Base-by-base conservation (phyloP, 768 basidiomycete genomes). In the Auricularia sp. region DNA sequence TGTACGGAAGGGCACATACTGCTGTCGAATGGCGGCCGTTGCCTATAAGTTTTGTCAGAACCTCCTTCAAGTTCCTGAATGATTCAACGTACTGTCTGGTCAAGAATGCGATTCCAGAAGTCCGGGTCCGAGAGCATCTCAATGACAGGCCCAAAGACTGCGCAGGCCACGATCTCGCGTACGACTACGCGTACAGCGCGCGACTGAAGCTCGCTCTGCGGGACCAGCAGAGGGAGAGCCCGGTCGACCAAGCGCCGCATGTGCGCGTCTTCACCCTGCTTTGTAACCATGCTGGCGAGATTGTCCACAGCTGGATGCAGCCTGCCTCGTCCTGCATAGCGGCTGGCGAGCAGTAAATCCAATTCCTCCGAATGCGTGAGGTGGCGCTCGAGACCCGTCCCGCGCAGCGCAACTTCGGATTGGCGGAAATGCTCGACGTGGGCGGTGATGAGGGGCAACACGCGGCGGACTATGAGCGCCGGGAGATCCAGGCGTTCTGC, bases 51-150 rank as follows among this genome's bases (percentile, higher is more conserved):
- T 5, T 8, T 51, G 47, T 51, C 16, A 51, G 34, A 21, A 8
- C 10, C 23, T 10, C 21, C 7, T 14, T 33, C 8, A 34, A 3
- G 8, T 56, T 56, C 39, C 39, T 14, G 42, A 33, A 10, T 14
- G n/a, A 54, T 60, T 44, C 44, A 23, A 79, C 91, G 76, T 73
- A 93, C 95, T 77, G 91, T 84, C 76, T 94, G 87, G 74, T 98
- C 95, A 61, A 98, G 90, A 43, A 85, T 83, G 65, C 85, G 81
- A 76, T 99, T 99, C 94, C 94, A 98, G 68, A 97, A 97, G 74
- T 99, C 97, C 3, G 94, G 92, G 73, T 99, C 97, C 35, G 90
- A 82, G 42, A 98, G 72, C 87, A 96, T 91, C 61, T 98, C 92
- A 80, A 96, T 86, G 63, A 96, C 74, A 12, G 96, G 94, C 71